phyloP scores from a whole-genome alignment of 257 asterid genomes.

The Scutellaria galericulata region DNA sequence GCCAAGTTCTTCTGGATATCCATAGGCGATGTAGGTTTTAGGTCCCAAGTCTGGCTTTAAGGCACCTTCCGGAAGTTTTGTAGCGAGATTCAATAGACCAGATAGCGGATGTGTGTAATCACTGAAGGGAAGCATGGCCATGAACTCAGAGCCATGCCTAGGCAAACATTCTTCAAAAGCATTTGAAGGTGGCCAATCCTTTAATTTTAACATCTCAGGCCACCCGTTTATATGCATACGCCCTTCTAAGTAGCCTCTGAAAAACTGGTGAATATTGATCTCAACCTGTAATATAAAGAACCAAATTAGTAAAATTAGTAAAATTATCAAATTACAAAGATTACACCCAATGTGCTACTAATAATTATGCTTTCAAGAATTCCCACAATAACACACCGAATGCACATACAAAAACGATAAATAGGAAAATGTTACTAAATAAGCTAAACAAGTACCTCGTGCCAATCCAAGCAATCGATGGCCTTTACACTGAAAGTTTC shows the following conservation, averaged over 20 bases:
- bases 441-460: slow-evolving; percentile 58
- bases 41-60: slow-evolving; percentile 91
- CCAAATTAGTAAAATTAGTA: not conserved
- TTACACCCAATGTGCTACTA: not conserved
- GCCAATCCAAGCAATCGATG: slow-evolving; percentile 85
- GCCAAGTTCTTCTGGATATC: slow-evolving; percentile 73
- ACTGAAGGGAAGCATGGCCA: slow-evolving; percentile 75
- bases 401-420: not conserved
- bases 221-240: slow-evolving; percentile 62
- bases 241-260: slow-evolving; percentile 80
- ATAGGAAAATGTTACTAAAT: not conserved
- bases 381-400: not conserved
- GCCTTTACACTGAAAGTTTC: slow-evolving; percentile 65
- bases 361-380: slow-evolving; percentile 9
- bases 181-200: slow-evolving; percentile 94
- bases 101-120: slow-evolving; percentile 75
- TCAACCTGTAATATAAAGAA: slow-evolving; percentile 59
- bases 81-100: slow-evolving; percentile 75
- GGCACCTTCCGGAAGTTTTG: slow-evolving; percentile 74
- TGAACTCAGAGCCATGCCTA: slow-evolving; percentile 73
- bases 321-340: not conserved
- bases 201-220: slow-evolving; percentile 84
- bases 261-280: slow-evolving; percentile 68
- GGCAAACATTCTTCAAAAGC: slow-evolving; percentile 80
- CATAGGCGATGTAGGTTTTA: slow-evolving; percentile 85